These are phyloP conservation scores for Eutypella sp. DNA, from an alignment of 2,329 filamentous ascomycete species.

Conservation along the genomic window DNA sequence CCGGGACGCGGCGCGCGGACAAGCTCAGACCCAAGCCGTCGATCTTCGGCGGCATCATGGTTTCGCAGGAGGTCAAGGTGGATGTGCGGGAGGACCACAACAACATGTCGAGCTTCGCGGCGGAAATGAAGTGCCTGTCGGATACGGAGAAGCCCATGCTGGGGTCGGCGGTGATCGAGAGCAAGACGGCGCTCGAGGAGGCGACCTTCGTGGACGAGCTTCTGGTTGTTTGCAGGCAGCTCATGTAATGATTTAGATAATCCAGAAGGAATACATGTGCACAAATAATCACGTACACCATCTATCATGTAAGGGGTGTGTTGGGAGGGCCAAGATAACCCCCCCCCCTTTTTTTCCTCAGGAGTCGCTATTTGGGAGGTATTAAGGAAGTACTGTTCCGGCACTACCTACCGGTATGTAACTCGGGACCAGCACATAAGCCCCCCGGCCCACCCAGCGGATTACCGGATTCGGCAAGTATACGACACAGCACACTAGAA, in stretches of 20 bases:
- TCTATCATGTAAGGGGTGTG: neutral
- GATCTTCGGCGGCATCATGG: conserved; percentile 53
- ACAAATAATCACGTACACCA: neutral
- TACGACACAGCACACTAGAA: neutral
- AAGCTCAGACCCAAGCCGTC: conserved; percentile 5
- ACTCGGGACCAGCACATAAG: no score
- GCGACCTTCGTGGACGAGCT: conserved; percentile 27
- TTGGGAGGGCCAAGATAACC: neutral
- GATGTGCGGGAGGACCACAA: conserved; percentile 30
- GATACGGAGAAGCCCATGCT: conserved; percentile 6
- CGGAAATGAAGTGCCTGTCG: conserved; percentile 3
- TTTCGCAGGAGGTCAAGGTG: conserved; percentile 58
- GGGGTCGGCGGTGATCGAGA: conserved; percentile 28
- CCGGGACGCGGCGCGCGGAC: no score
- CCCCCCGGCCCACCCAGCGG: neutral
- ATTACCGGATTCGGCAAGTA: neutral
- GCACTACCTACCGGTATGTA: no score
- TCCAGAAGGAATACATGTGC: neutral
- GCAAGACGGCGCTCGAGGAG: conserved; percentile 29
- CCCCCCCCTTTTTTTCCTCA: no score
- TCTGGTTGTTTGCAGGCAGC: conserved; percentile 22
- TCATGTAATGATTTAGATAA: conserved; percentile 13
- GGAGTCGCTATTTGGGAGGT: no score
- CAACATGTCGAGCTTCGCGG: conserved; percentile 13
- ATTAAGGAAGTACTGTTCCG: no score